Percentiles rank a stretch among this genome's conserved stretches.
Conservation (phyloP, 768 basidiomycete species). For the Saitozyma podzolica region DNA sequence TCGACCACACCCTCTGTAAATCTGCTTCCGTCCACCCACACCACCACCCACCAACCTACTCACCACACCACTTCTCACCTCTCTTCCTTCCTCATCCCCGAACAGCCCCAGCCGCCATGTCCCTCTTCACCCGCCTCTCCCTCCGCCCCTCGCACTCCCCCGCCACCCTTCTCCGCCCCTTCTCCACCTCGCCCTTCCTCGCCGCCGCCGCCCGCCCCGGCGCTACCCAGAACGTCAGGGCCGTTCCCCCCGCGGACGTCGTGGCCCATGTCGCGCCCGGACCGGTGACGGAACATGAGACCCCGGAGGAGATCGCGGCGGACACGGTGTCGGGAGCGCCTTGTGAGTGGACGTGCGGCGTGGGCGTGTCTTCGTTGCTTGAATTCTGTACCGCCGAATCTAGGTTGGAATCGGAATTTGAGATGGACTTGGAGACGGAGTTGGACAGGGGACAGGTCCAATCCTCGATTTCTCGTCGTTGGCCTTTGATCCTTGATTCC, state of each 20-base stretch:
- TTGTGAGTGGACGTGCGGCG: slow-evolving; percentile 56
- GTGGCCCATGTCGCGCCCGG: slow-evolving; percentile 17
- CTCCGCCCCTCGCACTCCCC: neutral
- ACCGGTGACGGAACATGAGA: slow-evolving; percentile 21
- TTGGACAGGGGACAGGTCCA: too few relatives aligned
- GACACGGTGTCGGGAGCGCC: slow-evolving; percentile 86
- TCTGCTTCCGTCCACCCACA: too few relatives aligned
- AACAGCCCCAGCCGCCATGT: neutral
- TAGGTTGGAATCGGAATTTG: too few relatives aligned
- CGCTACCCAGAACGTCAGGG: neutral
- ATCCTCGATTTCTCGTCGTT: too few relatives aligned
- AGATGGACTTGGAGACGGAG: too few relatives aligned
- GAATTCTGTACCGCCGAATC: too few relatives aligned
- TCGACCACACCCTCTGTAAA: too few relatives aligned
- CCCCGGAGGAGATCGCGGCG: slow-evolving; percentile 66
- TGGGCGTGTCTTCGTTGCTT: neutral
- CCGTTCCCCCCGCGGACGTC: slow-evolving; percentile 17
- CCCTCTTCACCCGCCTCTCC: neutral
- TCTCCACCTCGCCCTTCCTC: neutral
- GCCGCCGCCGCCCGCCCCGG: neutral
- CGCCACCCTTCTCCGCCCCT: neutral
- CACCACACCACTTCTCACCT: too few relatives aligned
- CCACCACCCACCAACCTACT: too few relatives aligned
- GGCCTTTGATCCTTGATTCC: too few relatives aligned
- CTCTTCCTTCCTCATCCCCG: neutral